Evolutionary conservation across 2,329 filamentous ascomycete species (phyloP), one percentile per base, ranked within the genome.

Genomic region (Curvularia eragrostidis): DNA sequence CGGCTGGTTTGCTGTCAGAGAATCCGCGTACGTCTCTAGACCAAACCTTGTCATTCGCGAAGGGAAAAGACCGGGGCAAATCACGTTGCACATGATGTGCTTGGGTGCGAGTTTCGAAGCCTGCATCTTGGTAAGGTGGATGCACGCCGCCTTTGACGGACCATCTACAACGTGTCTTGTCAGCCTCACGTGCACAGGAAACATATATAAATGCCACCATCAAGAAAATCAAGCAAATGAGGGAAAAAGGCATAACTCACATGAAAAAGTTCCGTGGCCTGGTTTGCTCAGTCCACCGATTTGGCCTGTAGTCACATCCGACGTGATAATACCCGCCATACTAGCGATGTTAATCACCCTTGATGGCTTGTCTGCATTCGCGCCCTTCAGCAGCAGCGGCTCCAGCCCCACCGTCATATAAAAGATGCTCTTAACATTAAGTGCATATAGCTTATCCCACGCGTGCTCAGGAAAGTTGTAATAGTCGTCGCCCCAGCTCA

Each of bases 391-490:
- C 44, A 84, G 67, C 32, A 84, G 70, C 5, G 77, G 75, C 57
- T 83, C 82, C 55, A 83, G 70, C 10, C 80, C 79, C 1, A 75
- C 74, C 8, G 73, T 77, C 64, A 71, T 80, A 62, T 82, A 81
- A 64, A 83, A 84, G 36, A 84, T 79, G 15, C 80, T 81, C 69
- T 84, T 83, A 15, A 84, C 81, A 64, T 84, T 84, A 63, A 84
- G 72, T 9, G 80, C 81, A 63, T 85, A 82, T 21, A 86, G 76
- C 62, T 85, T 83, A 62, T 85, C 84, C 82, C 84, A 87, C 39
- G 82, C 84, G 46, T 79, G 77, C 60, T 85, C 83, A 0, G 83
- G 83, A 64, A 85, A 86, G 69, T 85, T 79, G 58, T 85, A 82
- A 68, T 85, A 86, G 26, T 83, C 81, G 24, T 81, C 84, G 9